These are phyloP conservation scores for Vitis riparia DNA, from an alignment of 164 flowering plant genomes.

Conservation along the genomic window DNA sequence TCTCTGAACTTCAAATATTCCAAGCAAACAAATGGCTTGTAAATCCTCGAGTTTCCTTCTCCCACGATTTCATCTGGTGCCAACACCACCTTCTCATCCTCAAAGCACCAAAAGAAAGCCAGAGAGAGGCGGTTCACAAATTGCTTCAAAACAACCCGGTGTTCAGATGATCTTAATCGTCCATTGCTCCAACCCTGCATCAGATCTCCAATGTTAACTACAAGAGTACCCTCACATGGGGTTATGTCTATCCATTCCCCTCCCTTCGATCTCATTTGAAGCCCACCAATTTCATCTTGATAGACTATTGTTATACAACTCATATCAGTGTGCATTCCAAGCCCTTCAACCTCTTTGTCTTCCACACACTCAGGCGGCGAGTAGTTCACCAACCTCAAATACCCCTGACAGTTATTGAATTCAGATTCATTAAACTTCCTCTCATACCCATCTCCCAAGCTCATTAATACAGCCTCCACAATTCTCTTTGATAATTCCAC, in stretches of 20 bases:
- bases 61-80: slow-evolving; percentile 84
- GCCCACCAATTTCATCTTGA: slow-evolving; percentile 82
- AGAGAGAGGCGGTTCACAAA: slow-evolving; percentile 51
- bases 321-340: slow-evolving; percentile 96
- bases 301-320: slow-evolving; percentile 80
- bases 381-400: slow-evolving; percentile 74
- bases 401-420: slow-evolving; percentile 73
- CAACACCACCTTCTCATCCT: slow-evolving; percentile 69
- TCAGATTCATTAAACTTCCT: slow-evolving; percentile 44
- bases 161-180: slow-evolving; percentile 73
- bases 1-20: slow-evolving; percentile 81
- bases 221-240: slow-evolving; percentile 63
- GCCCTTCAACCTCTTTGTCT: slow-evolving; percentile 66
- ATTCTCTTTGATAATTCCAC: slow-evolving; percentile 51
- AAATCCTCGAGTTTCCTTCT: slow-evolving; percentile 49
- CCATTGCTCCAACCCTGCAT: slow-evolving; percentile 96
- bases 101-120: slow-evolving; percentile 94
- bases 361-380: slow-evolving; percentile 37
- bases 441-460: slow-evolving; percentile 52
- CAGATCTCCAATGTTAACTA: slow-evolving; percentile 85
- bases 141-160: slow-evolving; percentile 62
- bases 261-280: slow-evolving; percentile 75
- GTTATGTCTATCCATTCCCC: slow-evolving; percentile 77
- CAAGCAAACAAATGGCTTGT: slow-evolving; percentile 59
- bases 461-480: slow-evolving; percentile 41